Conservation (phyloP, 177 flowering plant genomes). For the Vitis hybrid region DNA sequence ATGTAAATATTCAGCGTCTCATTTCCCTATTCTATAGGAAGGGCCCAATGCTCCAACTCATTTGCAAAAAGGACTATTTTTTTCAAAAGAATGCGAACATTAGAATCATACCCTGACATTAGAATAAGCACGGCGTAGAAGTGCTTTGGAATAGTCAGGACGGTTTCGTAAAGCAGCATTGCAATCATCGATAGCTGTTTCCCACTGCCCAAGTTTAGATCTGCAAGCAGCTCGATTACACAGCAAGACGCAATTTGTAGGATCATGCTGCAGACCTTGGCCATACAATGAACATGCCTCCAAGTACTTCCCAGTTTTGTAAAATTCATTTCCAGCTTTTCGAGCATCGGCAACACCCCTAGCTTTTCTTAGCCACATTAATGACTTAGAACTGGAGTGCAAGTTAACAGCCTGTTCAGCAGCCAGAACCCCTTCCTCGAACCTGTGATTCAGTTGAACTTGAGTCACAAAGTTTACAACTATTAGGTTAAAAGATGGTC, state of each 20-base stretch:
- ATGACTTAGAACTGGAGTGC: conserved; percentile 6
- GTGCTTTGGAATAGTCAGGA: conserved; percentile 24
- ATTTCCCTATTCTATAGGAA: too few species aligned
- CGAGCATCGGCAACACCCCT: conserved; percentile 21
- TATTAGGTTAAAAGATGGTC: too few species aligned
- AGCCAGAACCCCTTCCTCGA: conserved; percentile 16
- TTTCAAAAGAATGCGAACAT: background rate
- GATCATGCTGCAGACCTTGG: conserved; percentile 18
- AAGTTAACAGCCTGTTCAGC: conserved; percentile 18
- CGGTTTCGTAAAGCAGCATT: conserved; percentile 16
- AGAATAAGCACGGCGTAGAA: conserved; percentile 24
- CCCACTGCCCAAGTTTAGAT: conserved; percentile 26
- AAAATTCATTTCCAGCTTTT: conserved; percentile 19
- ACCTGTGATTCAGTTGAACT: conserved; percentile 10
- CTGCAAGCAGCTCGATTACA: conserved; percentile 27
- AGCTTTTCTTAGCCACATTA: conserved; percentile 21
- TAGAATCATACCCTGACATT: conserved; percentile 21
- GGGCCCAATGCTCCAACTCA: too few species aligned
- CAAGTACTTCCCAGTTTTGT: conserved; percentile 14
- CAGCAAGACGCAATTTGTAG: conserved; percentile 19
- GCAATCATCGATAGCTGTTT: conserved; percentile 27
- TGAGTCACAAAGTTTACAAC: too few species aligned
- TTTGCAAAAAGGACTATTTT: background rate
- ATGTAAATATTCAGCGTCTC: too few species aligned
- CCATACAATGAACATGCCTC: conserved; percentile 26